Conservation (phyloP, 1,284 basidiomycete genomes). For the Irpex lacteus region DNA sequence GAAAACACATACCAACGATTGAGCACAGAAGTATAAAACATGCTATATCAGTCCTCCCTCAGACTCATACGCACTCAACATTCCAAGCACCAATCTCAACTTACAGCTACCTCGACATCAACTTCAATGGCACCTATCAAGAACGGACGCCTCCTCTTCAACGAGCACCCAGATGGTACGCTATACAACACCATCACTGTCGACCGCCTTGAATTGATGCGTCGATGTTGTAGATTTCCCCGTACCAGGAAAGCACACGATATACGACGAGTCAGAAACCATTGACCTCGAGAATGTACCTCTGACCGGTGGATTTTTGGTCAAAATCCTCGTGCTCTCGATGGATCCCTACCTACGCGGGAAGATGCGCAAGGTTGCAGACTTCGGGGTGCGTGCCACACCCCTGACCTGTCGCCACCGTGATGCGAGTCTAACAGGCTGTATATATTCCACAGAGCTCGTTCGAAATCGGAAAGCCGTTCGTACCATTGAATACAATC, state of each 20-base stretch:
- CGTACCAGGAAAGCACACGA: slow-evolving; percentile 43
- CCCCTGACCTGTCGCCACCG: not conserved
- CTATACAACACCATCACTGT: no score
- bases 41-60: no score
- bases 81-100: not conserved
- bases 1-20: no score
- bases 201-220: not conserved
- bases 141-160: slow-evolving; percentile 18
- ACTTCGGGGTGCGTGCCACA: not conserved
- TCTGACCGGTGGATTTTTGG: slow-evolving; percentile 49
- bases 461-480: slow-evolving; percentile 1
- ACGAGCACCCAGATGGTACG: slow-evolving; percentile 16
- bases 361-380: slow-evolving; percentile 29
- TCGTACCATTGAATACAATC: not conserved
- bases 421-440: not conserved
- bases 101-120: not conserved
- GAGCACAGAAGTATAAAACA: no score
- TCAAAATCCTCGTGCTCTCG: slow-evolving; percentile 44
- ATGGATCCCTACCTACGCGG: slow-evolving; percentile 49
- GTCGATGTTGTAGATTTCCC: slow-evolving; percentile 35
- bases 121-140: slow-evolving; percentile 16
- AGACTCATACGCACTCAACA: not conserved
- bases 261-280: slow-evolving; percentile 41
- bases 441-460: not conserved
- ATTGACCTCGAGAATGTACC: slow-evolving; percentile 49